phyloP scores from a whole-genome alignment of 768 basidiomycete species.

The Mycena galericulata region DNA sequence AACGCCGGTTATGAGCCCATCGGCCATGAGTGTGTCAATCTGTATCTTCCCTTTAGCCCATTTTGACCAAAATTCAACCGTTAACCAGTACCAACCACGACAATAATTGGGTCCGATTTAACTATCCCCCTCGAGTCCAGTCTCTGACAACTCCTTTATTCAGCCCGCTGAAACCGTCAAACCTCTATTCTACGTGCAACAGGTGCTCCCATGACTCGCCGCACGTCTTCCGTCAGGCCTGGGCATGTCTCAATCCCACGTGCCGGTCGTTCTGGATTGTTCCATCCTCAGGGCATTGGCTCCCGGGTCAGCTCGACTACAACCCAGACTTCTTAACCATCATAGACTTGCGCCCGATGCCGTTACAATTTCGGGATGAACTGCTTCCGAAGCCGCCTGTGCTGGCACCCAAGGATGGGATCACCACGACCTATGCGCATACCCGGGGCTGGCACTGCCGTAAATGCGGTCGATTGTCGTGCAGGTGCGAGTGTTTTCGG shows the following conservation, averaged over 20 bases:
- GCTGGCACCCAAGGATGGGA: constrained; percentile 41
- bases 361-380: constrained; percentile 47
- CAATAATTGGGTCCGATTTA: not conserved
- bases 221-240: constrained; percentile 64
- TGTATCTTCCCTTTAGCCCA: too few species aligned
- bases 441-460: constrained; percentile 78
- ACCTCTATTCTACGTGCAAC: constrained; percentile 50
- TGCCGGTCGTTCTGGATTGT: constrained; percentile 70
- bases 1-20: not conserved
- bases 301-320: constrained; percentile 58
- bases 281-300: constrained; percentile 36
- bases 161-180: constrained; percentile 37
- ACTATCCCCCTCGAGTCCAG: not conserved
- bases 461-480: constrained; percentile 78
- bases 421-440: constrained; percentile 66
- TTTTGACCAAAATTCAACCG: too few species aligned
- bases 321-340: constrained; percentile 59
- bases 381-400: constrained; percentile 53
- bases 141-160: not conserved
- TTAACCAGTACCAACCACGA: not conserved
- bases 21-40: too few species aligned
- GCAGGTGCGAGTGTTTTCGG: constrained; percentile 61
- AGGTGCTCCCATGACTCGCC: constrained; percentile 60
- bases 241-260: constrained; percentile 73
- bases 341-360: constrained; percentile 46